These are phyloP conservation scores for Neurospora sp. DNA, from an alignment of 495 filamentous ascomycete species.

Conservation along the genomic window DNA sequence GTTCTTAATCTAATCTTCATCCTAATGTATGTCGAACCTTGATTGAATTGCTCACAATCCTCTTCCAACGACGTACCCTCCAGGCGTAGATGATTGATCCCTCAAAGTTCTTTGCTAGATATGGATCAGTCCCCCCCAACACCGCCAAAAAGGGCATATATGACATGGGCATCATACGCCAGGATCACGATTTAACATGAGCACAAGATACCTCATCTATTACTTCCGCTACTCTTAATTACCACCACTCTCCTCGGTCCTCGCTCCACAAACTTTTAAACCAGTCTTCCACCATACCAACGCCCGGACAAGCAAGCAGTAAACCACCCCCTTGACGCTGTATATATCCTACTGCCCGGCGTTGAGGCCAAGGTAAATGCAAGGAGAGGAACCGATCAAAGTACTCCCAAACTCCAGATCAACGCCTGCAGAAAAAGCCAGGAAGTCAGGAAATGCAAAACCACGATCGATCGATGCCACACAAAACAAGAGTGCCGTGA, in stretches of 20 bases:
- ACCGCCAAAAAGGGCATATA: not conserved
- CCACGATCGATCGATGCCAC: not conserved
- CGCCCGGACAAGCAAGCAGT: not conserved
- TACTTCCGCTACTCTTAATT: not conserved
- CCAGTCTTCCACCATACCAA: not conserved
- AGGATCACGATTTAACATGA: not conserved
- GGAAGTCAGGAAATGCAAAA: not conserved
- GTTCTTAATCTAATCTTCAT: not conserved
- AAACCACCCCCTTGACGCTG: not conserved
- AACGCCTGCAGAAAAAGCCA: not conserved
- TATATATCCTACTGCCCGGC: not conserved
- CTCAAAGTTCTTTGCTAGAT: not conserved
- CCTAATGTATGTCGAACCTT: not conserved
- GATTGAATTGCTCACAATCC: not conserved
- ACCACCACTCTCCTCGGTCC: not conserved
- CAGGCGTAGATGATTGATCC: not conserved
- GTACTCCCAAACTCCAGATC: not conserved
- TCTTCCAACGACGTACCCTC: not conserved
- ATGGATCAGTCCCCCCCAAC: not conserved
- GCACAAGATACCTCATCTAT: not conserved
- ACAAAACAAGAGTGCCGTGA: not conserved
- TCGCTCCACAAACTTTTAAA: not conserved
- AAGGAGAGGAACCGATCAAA: not conserved
- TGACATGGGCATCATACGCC: not conserved
- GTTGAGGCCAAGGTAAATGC: not conserved